Base-by-base conservation (phyloP, 2,329 filamentous ascomycete genomes). In the Penicillium sp. region DNA sequence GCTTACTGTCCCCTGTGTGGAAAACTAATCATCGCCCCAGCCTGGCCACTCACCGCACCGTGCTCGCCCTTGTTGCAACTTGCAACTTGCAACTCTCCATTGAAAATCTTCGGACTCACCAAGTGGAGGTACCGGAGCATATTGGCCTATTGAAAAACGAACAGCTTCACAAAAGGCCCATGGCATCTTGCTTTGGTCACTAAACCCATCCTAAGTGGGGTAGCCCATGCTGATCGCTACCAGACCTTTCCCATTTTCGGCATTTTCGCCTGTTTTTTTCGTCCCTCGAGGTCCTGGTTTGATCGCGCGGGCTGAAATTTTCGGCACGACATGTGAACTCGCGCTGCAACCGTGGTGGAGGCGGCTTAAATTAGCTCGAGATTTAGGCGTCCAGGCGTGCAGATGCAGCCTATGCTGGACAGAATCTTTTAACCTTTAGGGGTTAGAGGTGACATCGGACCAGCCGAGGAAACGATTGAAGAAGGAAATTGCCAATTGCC, bases 241-340 rank as follows among this genome's bases (percentile, higher is more conserved):
- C 24, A 55, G 52, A 43, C 52, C 46, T 40, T 55, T 55, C 52
- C 52, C 47, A 40, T 23, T 55, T 55, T 55, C 52, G 52, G 52
- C 52, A 48, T 48, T 47, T 55, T 48, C 45, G 21, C 30, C 47
- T 23, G 21, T 28, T 40, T 12, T 16, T 40, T 53, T 35, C 30
- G 30, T 24, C 11, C 42, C 42, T 45, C 8, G 18, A 20, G 18
- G 42, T 6, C 26, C 28, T 47, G 51, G 11, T 35, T 12, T 43
- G 49, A 20, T 23, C 12, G 40, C 26, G 12, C 11, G 7, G 11
- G 35, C 23, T 33, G 28, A 46, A 45, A n/a, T 46, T 46, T 30
- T 53, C 51, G 51, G 52, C 3, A 48, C 52, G 33, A 42, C 43
- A 47, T 48, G 52, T 48, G 52, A 55, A 55, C 52, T 55, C 14